Evolutionary conservation across 768 basidiomycete species (phyloP).

Genomic region (Kwoniella sp.): DNA sequence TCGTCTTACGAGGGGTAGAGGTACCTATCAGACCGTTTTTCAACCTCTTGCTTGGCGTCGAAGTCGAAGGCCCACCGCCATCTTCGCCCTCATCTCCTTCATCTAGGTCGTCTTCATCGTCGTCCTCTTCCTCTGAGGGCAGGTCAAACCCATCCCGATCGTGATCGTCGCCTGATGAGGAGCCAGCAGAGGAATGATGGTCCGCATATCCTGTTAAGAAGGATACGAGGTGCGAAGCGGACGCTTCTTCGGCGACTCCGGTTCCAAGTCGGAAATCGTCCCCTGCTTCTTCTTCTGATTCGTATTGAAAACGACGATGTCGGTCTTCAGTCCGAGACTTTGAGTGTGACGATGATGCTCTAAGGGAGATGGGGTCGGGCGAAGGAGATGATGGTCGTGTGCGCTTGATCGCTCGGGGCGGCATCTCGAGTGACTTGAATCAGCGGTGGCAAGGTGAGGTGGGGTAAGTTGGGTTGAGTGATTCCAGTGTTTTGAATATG

Average conservation of each 20-base stretch:
- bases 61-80: slow-evolving; percentile 17
- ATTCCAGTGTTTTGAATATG: too few species aligned
- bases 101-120: slow-evolving; percentile 31
- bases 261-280: too few species aligned
- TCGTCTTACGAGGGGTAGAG: slow-evolving; percentile 17
- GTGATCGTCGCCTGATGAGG: slow-evolving; percentile 27
- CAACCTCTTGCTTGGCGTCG: slow-evolving; percentile 36
- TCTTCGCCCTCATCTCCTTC: slow-evolving; percentile 31
- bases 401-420: slow-evolving; percentile 26
- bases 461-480: too few species aligned
- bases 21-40: slow-evolving; percentile 31
- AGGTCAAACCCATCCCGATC: slow-evolving; percentile 19
- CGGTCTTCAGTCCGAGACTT: too few species aligned
- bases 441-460: too few species aligned
- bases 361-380: not conserved
- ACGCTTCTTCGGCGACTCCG: too few species aligned
- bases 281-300: too few species aligned
- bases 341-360: too few species aligned
- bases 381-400: slow-evolving; percentile 11
- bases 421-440: slow-evolving; percentile 12
- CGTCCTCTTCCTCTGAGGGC: slow-evolving; percentile 22
- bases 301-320: too few species aligned
- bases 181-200: slow-evolving; percentile 15
- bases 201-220: slow-evolving; percentile 47
- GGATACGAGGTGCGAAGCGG: slow-evolving; percentile 46